Conservation (phyloP, 1,284 basidiomycete species). For the Neolentinus lepideus region DNA sequence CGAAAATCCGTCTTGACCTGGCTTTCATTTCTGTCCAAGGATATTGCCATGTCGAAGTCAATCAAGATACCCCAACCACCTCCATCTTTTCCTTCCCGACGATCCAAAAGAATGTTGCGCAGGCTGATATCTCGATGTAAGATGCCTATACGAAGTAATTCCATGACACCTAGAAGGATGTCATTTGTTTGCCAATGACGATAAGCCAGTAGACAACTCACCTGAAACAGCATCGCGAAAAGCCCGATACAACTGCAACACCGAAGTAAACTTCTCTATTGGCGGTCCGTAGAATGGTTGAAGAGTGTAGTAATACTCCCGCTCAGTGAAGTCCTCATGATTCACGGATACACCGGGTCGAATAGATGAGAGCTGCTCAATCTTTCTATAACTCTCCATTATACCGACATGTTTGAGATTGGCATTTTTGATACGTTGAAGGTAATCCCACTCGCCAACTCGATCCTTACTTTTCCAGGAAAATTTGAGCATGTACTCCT, state of each 20-base stretch:
- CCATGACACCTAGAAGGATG: background rate
- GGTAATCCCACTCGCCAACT: background rate
- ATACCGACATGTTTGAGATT: too few relatives aligned
- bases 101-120: background rate
- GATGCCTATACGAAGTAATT: background rate
- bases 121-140: slow-evolving; percentile 1
- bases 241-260: background rate
- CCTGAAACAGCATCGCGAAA: background rate
- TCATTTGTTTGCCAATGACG: too few relatives aligned
- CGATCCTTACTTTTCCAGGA: background rate
- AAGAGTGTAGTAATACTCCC: background rate
- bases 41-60: background rate
- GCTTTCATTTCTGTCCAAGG: background rate
- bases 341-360: background rate
- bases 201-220: background rate
- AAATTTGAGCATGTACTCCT: background rate
- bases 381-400: background rate
- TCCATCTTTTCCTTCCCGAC: background rate
- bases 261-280: background rate
- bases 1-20: background rate
- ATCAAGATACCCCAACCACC: background rate
- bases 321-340: background rate
- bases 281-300: background rate
- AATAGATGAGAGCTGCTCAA: too few relatives aligned
- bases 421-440: background rate